Conservation (phyloP, 2,329 filamentous ascomycete genomes). For the Botrytis sinoallii region DNA sequence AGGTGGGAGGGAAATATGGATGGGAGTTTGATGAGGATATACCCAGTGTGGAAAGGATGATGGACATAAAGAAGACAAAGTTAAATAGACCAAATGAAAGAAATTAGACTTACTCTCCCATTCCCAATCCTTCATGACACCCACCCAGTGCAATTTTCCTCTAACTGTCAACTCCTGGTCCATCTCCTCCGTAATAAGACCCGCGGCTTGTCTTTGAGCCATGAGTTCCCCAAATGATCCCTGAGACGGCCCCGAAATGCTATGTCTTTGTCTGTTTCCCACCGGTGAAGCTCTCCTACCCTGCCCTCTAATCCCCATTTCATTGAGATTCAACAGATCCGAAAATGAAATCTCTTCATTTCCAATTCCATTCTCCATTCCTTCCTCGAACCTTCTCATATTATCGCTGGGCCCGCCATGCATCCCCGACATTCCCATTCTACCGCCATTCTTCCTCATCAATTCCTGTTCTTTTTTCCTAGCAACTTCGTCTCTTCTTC, state of each 20-base stretch:
- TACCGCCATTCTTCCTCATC: constrained; percentile 22
- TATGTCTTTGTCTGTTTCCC: constrained; percentile 16
- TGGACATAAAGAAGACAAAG: not conserved
- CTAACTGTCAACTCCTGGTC: constrained; percentile 62
- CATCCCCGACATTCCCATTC: constrained; percentile 10
- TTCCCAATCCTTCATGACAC: constrained; percentile 69
- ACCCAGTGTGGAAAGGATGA: not conserved
- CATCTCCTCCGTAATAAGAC: constrained; percentile 42
- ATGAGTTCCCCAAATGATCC: constrained; percentile 20
- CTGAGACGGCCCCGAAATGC: constrained; percentile 22
- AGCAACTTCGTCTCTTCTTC: constrained; percentile 51
- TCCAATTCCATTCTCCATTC: constrained; percentile 24
- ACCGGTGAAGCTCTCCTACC: not conserved
- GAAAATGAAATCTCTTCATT: constrained; percentile 33
- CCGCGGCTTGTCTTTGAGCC: constrained; percentile 23
- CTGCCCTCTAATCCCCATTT: constrained; percentile 26
- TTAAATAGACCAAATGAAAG: not conserved
- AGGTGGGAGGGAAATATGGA: not conserved
- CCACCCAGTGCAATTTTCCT: constrained; percentile 65
- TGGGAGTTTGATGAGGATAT: not conserved
- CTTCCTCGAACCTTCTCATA: constrained; percentile 36
- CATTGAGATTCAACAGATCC: constrained; percentile 34
- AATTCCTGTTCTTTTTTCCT: constrained; percentile 28
- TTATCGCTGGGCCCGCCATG: constrained; percentile 14
- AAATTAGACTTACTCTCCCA: constrained; percentile 60